These are phyloP conservation scores for Anisodus acutangulus DNA, from an alignment of 257 asterid genomes.

Conservation along the genomic window DNA sequence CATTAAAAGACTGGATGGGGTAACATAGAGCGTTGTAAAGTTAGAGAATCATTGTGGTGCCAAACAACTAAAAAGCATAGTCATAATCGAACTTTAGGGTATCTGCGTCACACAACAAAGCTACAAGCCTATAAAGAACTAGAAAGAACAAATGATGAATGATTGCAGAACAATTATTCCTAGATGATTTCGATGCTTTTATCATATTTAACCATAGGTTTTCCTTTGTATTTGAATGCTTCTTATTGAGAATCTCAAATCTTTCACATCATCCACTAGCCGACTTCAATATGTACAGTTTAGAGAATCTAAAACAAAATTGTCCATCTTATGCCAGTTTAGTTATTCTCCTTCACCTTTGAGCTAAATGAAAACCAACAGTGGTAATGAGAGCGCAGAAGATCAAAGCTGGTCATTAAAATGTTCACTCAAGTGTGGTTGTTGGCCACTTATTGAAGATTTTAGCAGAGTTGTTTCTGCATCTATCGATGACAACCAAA, in stretches of 20 bases:
- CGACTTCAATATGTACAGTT: background rate
- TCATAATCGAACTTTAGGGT: background rate
- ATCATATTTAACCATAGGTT: background rate
- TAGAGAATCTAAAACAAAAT: slow-evolving; percentile 11
- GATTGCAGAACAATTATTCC: background rate
- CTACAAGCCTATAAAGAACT: slow-evolving; percentile 5
- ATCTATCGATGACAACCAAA: slow-evolving; percentile 15
- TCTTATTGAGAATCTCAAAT: background rate
- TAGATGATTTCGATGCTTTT: background rate
- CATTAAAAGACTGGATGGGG: slow-evolving; percentile 6
- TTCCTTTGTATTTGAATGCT: background rate
- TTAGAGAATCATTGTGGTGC: background rate
- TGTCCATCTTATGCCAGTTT: slow-evolving; percentile 21
- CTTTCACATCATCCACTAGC: slow-evolving; percentile 21
- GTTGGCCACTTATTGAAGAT: background rate
- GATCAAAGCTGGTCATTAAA: background rate
- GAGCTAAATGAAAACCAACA: background rate
- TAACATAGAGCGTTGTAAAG: background rate
- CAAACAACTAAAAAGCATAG: slow-evolving; percentile 9
- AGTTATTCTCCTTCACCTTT: background rate
- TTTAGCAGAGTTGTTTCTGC: background rate
- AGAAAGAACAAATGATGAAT: background rate
- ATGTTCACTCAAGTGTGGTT: background rate
- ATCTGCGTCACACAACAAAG: background rate
- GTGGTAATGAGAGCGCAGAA: background rate